Evolutionary conservation across 1,139 yeast species (phyloP).

Genomic region (Nadsonia commutata): DNA sequence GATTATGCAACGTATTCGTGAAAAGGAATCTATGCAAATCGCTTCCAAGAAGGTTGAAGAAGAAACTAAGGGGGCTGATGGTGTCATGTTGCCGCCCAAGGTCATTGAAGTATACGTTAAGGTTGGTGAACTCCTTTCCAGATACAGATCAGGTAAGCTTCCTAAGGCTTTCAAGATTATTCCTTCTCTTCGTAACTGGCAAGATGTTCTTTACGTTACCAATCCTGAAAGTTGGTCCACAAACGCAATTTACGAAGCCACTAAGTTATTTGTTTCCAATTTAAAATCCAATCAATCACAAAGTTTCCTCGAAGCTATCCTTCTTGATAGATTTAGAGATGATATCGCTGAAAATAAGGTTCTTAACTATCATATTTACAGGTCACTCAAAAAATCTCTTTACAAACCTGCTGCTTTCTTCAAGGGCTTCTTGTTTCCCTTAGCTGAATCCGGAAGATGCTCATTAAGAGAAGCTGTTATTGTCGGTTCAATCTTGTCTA

Average conservation of each 20-base stretch:
- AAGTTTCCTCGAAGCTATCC: constrained; percentile 57
- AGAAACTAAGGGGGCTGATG: constrained; percentile 18
- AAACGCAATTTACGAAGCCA: constrained; percentile 91
- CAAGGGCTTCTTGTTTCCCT: constrained; percentile 86
- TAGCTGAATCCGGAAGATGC: constrained; percentile 56
- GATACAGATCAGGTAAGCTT: constrained; percentile 92
- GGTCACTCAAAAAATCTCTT: constrained; percentile 80
- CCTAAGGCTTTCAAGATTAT: constrained; percentile 91
- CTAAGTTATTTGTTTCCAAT: constrained; percentile 83
- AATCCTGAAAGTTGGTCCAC: constrained; percentile 92
- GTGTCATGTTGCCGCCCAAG: constrained; percentile 82
- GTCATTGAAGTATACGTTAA: constrained; percentile 89
- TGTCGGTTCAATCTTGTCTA: constrained; percentile 80
- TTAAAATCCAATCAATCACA: constrained; percentile 81
- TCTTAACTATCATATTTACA: constrained; percentile 76
- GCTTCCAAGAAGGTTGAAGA: constrained; percentile 5
- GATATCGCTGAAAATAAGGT: constrained; percentile 58
- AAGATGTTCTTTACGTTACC: constrained; percentile 83
- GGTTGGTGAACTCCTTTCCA: constrained; percentile 72
- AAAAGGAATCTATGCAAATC: constrained; percentile 34
- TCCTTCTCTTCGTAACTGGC: constrained; percentile 90
- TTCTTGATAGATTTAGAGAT: constrained; percentile 71
- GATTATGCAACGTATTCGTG: constrained; percentile 76
- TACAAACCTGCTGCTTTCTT: constrained; percentile 97
- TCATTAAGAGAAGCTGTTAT: constrained; percentile 88